phyloP scores from a whole-genome alignment of 108 stramenopile genomes.

The Aurantiochytrium sp. region DNA sequence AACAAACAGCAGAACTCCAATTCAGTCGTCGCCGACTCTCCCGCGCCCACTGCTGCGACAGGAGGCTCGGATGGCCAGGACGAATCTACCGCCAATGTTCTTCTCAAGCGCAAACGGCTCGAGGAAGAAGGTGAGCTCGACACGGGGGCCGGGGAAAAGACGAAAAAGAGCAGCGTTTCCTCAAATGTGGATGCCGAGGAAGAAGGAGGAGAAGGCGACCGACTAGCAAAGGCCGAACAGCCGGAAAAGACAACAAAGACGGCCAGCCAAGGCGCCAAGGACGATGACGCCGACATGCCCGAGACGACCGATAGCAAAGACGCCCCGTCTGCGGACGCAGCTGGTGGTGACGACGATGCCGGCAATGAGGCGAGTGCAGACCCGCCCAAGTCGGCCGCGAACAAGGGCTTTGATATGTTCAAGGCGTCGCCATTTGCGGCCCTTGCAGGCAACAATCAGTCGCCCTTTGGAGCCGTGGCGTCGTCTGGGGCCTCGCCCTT shows the following conservation, averaged over 20 bases:
- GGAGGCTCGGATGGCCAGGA: background rate
- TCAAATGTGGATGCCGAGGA: background rate
- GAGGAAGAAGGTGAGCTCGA: background rate
- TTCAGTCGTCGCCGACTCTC: background rate
- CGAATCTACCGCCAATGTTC: background rate
- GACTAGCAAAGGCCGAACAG: no score
- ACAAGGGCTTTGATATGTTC: background rate
- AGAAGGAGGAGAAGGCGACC: background rate
- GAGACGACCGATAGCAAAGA: background rate
- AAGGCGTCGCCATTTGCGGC: background rate
- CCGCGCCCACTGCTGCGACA: no score
- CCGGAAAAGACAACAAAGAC: background rate
- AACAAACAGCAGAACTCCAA: background rate
- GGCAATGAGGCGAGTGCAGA: no score
- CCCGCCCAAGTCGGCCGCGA: background rate
- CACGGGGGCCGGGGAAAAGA: background rate
- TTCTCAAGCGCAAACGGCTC: background rate
- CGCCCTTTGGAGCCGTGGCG: background rate
- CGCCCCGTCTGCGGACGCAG: background rate
- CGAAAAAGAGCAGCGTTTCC: background rate
- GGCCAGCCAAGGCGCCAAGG: background rate
- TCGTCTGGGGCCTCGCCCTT: background rate
- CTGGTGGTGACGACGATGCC: no score
- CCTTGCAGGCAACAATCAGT: background rate
- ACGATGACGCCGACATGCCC: background rate